Percentiles rank a stretch among this genome's conserved stretches.
Evolutionary conservation across 768 basidiomycete species (phyloP).

Genomic region (Lentinus brumalis): DNA sequence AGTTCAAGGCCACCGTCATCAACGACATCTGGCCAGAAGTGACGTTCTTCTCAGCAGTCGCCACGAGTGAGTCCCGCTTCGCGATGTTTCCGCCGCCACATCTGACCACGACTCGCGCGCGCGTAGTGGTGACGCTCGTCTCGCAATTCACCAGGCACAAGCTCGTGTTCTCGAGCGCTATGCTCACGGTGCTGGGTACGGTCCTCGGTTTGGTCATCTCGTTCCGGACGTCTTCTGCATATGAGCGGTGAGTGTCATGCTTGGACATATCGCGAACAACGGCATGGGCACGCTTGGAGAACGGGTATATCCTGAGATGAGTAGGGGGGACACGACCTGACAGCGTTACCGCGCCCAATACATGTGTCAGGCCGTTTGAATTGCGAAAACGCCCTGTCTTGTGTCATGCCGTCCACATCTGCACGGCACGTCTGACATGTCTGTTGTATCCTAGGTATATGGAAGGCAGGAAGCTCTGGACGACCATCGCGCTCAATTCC

Average conservation of each 20-base stretch:
- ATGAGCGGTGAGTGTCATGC: constrained; percentile 52
- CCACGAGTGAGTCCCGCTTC: constrained; percentile 46
- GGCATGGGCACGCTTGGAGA: too few relatives aligned
- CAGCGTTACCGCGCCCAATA: too few relatives aligned
- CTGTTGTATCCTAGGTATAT: constrained; percentile 47
- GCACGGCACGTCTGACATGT: not conserved
- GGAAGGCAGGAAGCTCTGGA: constrained; percentile 75
- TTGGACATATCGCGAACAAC: not conserved
- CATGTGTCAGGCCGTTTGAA: too few relatives aligned
- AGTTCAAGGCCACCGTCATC: constrained; percentile 59
- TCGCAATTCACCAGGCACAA: constrained; percentile 48
- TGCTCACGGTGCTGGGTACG: constrained; percentile 73
- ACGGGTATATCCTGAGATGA: too few relatives aligned
- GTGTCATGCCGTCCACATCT: not conserved
- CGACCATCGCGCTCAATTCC: constrained; percentile 55
- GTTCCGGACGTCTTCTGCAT: constrained; percentile 73
- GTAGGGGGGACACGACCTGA: too few relatives aligned
- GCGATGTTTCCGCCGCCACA: constrained; percentile 24
- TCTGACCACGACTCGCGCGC: not conserved
- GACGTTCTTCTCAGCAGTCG: constrained; percentile 60
- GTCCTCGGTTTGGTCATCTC: constrained; percentile 73
- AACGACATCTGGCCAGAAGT: constrained; percentile 71
- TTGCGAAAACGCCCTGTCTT: too few relatives aligned
- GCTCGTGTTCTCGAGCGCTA: constrained; percentile 53
- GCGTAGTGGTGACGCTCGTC: constrained; percentile 58